Evolutionary conservation across 2,329 filamentous ascomycete genomes (phyloP).

Genomic region (Penicillium psychrosexuale): DNA sequence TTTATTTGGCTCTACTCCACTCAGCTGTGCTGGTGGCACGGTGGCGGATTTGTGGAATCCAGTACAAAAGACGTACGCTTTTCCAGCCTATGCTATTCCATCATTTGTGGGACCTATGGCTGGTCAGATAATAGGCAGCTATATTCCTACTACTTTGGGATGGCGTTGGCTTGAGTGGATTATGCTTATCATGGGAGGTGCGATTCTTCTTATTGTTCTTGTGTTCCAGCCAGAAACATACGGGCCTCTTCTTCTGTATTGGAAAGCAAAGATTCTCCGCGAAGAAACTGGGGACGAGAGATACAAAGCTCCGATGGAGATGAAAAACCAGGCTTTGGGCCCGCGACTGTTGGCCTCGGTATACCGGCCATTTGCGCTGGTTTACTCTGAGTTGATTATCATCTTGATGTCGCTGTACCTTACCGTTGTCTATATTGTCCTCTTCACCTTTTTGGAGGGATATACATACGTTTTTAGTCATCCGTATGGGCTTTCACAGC

Average conservation of each 20-base stretch:
- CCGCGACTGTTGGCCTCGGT: slow-evolving; percentile 36
- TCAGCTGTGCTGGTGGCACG: slow-evolving; percentile 46
- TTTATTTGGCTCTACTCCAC: slow-evolving; percentile 46
- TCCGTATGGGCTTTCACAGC: slow-evolving; percentile 47
- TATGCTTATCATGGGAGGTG: slow-evolving; percentile 38
- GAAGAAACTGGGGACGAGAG: slow-evolving; percentile 43
- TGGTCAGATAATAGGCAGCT: slow-evolving; percentile 20
- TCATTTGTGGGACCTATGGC: slow-evolving; percentile 37
- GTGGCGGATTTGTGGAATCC: slow-evolving; percentile 48
- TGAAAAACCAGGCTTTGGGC: slow-evolving; percentile 42
- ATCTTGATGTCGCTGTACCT: slow-evolving; percentile 29
- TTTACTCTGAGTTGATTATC: slow-evolving; percentile 42
- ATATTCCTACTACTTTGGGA: slow-evolving; percentile 14
- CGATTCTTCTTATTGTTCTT: slow-evolving; percentile 36
- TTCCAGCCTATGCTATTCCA: slow-evolving; percentile 50
- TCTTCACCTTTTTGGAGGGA: slow-evolving; percentile 42
- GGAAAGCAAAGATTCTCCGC: slow-evolving; percentile 44
- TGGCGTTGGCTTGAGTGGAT: slow-evolving; percentile 50
- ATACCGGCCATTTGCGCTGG: slow-evolving; percentile 45
- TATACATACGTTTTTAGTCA: slow-evolving; percentile 52
- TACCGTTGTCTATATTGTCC: slow-evolving; percentile 30
- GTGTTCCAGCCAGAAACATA: slow-evolving; percentile 53
- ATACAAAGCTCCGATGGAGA: slow-evolving; percentile 42
- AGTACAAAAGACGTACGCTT: slow-evolving; percentile 48
- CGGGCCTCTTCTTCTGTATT: slow-evolving; percentile 42